Evolutionary conservation across 306 rosid species (phyloP).

Genomic region (Citrullus colocynthis): DNA sequence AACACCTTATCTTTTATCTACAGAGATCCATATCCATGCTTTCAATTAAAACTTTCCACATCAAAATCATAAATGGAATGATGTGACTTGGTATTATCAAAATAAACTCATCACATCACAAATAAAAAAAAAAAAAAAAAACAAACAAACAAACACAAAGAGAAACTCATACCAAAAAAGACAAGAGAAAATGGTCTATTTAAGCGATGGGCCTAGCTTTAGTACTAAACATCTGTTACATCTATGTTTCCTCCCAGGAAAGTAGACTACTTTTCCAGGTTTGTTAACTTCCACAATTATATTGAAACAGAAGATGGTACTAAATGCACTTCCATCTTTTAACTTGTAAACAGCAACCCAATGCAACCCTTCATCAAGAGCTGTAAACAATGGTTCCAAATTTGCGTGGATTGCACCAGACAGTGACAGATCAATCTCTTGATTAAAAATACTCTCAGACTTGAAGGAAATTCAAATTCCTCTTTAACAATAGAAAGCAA

Average conservation of each 20-base stretch:
- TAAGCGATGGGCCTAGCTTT: neutral
- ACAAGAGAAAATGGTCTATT: neutral
- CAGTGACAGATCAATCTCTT: neutral
- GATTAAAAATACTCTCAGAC: neutral
- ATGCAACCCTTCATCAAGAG: neutral
- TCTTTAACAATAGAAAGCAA: neutral
- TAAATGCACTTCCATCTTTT: neutral
- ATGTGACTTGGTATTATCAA: constrained; percentile 5
- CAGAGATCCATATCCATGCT: neutral
- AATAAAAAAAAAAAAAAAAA: no score
- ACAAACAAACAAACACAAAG: no score
- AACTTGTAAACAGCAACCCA: neutral
- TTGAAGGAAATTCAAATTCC: neutral
- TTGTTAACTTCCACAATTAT: neutral
- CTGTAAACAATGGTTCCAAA: neutral
- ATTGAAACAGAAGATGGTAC: neutral
- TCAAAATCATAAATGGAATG: neutral
- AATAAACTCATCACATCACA: neutral
- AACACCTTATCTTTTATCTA: neutral
- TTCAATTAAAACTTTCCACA: neutral
- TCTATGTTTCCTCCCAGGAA: neutral
- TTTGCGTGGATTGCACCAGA: neutral
- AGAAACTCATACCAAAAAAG: neutral
- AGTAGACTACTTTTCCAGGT: neutral
- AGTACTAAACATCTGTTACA: neutral